Evolutionary conservation across 345 rosid species (phyloP).

Genomic region (Rhodomyrtus tomentosa): DNA sequence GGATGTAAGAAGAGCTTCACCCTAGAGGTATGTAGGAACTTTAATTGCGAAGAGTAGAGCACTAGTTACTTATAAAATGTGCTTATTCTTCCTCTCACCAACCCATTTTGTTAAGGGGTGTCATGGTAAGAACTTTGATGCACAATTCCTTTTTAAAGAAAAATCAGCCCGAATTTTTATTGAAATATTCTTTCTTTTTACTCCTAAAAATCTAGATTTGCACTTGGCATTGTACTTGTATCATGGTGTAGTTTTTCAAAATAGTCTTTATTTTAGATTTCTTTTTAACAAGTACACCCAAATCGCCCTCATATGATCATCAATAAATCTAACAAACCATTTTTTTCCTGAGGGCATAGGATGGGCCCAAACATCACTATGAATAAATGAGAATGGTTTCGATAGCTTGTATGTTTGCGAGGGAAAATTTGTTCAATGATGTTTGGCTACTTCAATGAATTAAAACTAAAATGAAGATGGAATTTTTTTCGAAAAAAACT

Average conservation of each 20-base stretch:
- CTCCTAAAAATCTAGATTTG: background rate
- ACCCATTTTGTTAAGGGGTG: conserved; percentile 6
- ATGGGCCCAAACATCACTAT: background rate
- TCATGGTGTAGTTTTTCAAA: background rate
- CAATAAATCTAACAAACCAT: background rate
- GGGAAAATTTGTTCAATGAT: too few relatives aligned
- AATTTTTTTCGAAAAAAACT: too few relatives aligned
- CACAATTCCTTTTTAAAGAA: background rate
- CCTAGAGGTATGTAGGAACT: background rate
- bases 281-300: background rate
- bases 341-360: background rate
- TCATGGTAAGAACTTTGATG: background rate
- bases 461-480: too few relatives aligned
- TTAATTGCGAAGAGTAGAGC: background rate
- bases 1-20: background rate
- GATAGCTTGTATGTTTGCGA: too few relatives aligned
- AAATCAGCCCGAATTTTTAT: background rate
- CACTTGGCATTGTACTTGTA: background rate
- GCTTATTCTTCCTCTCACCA: background rate
- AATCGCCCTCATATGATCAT: background rate
- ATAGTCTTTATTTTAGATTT: background rate
- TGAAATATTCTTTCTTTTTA: background rate
- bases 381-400: too few relatives aligned
- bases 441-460: too few relatives aligned
- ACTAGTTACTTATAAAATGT: background rate